These are phyloP conservation scores for Mucor piriformis DNA, from an alignment of 371 early-diverging fungal genomes.

Conservation along the genomic window DNA sequence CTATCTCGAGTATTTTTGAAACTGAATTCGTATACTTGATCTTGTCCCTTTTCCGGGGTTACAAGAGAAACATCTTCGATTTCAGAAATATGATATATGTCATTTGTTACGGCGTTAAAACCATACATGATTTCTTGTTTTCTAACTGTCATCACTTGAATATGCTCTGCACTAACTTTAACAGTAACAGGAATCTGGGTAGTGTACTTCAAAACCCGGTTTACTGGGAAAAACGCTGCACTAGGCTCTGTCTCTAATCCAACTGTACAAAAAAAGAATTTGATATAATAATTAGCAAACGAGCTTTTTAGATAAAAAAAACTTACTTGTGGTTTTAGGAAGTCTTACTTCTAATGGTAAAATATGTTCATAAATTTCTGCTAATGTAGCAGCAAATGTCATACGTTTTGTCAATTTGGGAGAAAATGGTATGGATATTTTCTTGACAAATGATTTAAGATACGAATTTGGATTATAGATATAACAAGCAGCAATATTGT, in stretches of 20 bases:
- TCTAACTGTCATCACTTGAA: constrained; percentile 71
- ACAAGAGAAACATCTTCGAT: constrained; percentile 71
- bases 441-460: constrained; percentile 66
- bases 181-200: constrained; percentile 73
- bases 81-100: constrained; percentile 84
- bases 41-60: constrained; percentile 36
- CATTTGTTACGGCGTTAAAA: constrained; percentile 71
- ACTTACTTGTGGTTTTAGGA: constrained; percentile 68
- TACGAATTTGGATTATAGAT: constrained; percentile 79
- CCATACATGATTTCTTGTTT: constrained; percentile 69
- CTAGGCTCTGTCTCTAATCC: constrained; percentile 66
- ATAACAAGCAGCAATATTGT: constrained; percentile 53
- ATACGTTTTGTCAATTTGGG: constrained; percentile 58
- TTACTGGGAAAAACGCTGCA: constrained; percentile 61
- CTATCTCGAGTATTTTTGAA: constrained; percentile 67
- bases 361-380: constrained; percentile 72
- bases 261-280: constrained; percentile 36
- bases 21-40: constrained; percentile 65
- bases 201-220: constrained; percentile 56
- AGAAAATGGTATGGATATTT: constrained; percentile 49
- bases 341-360: constrained; percentile 67
- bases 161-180: constrained; percentile 76
- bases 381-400: constrained; percentile 63
- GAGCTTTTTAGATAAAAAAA: not conserved
- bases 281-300: not conserved